Percentiles rank a stretch among this genome's conserved stretches.
Evolutionary conservation across 2,329 filamentous ascomycete species (phyloP).

Genomic region (Plenodomus lindquistii): DNA sequence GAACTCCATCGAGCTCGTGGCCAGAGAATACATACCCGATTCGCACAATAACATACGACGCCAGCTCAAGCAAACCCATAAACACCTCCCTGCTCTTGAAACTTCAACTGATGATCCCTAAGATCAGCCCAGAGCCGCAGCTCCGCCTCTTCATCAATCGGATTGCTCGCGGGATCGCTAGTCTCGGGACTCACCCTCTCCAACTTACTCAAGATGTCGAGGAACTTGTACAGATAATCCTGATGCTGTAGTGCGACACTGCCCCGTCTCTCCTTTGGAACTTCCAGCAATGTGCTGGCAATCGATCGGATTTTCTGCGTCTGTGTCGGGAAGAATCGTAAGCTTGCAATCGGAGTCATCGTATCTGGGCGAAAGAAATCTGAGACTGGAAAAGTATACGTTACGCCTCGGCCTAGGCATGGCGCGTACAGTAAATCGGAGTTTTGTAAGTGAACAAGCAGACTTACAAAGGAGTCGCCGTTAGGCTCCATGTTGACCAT

Average conservation of each 20-base stretch:
- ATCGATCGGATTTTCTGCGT: slow-evolving; percentile 86
- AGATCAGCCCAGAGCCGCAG: slow-evolving; percentile 77
- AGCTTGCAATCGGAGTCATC: slow-evolving; percentile 25
- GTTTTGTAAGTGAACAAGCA: slow-evolving; percentile 13
- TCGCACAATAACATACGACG: neutral
- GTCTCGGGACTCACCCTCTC: slow-evolving; percentile 63
- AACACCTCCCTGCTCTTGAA: slow-evolving; percentile 67
- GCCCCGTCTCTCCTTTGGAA: slow-evolving; percentile 58
- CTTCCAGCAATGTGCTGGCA: slow-evolving; percentile 75
- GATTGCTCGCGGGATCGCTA: slow-evolving; percentile 35
- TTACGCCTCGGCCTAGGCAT: slow-evolving; percentile 5
- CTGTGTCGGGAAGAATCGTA: slow-evolving; percentile 44
- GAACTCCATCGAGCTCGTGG: too few species aligned
- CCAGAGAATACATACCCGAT: neutral
- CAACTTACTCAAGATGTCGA: slow-evolving; percentile 74
- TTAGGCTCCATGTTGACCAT: slow-evolving; percentile 83
- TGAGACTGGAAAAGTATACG: slow-evolving; percentile 5
- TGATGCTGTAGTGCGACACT: slow-evolving; percentile 63
- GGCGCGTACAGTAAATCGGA: slow-evolving; percentile 15
- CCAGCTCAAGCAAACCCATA: slow-evolving; percentile 36
- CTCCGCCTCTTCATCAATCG: slow-evolving; percentile 72
- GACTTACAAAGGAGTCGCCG: slow-evolving; percentile 65
- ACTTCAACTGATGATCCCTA: slow-evolving; percentile 75
- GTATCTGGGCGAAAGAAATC: slow-evolving; percentile 9
- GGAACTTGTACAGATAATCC: slow-evolving; percentile 70